Percentiles rank a stretch among this genome's conserved stretches.
Evolutionary conservation across 2,329 filamentous ascomycete genomes (phyloP).

Genomic region (Sporothrix luriei): DNA sequence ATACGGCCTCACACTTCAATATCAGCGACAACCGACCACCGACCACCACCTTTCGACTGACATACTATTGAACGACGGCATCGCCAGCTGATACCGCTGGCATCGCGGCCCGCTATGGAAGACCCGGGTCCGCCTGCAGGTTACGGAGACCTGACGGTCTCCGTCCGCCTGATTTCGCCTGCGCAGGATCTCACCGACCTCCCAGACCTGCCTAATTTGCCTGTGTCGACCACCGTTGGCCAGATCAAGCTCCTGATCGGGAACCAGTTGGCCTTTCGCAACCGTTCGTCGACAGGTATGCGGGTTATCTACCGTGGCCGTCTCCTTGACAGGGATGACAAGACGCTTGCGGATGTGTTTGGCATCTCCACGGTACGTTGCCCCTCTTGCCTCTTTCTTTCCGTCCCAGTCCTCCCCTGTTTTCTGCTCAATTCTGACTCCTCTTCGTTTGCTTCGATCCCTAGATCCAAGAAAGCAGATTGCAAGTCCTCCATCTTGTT

Average conservation of each 20-base stretch:
- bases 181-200: constrained; percentile 30
- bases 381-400: not conserved
- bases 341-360: constrained; percentile 33
- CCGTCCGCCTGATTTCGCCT: constrained; percentile 33
- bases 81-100: not conserved
- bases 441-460: not conserved
- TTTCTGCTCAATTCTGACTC: not conserved
- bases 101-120: not conserved
- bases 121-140: not conserved
- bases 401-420: not conserved
- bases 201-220: constrained; percentile 28
- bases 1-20: not conserved
- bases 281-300: constrained; percentile 28
- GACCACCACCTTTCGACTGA: not conserved
- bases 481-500: constrained; percentile 29
- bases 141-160: constrained; percentile 15
- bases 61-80: not conserved
- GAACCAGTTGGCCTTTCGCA: constrained; percentile 24
- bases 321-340: constrained; percentile 30
- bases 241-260: constrained; percentile 31
- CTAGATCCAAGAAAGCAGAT: constrained; percentile 18
- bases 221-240: constrained; percentile 29
- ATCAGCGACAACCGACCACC: not conserved
- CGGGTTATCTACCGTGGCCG: constrained; percentile 36
- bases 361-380: constrained; percentile 30